Percentiles rank a stretch among this genome's conserved stretches.
phyloP scores from a whole-genome alignment of 2,329 filamentous ascomycete species.

The Neospermospora avenae region DNA sequence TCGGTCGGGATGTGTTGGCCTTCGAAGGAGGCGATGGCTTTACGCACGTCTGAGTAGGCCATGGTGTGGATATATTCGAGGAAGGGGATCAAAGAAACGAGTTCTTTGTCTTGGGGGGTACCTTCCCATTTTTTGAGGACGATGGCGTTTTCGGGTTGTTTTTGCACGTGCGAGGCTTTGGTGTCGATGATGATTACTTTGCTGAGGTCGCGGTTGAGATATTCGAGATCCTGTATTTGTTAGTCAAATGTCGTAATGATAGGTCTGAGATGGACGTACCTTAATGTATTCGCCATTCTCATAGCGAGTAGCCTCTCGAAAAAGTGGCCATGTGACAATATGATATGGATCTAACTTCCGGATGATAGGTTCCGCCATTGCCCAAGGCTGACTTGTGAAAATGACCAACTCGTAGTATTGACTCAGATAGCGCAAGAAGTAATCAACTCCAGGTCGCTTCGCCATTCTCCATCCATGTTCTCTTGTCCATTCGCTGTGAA shows the following conservation, averaged over 20 bases:
- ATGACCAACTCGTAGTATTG: conserved; percentile 98
- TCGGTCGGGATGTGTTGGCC: conserved; percentile 86
- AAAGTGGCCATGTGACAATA: conserved; percentile 93
- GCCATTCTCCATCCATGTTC: conserved; percentile 95
- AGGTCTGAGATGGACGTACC: conserved; percentile 47
- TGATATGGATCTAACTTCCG: conserved; percentile 93
- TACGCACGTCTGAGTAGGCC: conserved; percentile 83
- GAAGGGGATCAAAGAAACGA: conserved; percentile 90
- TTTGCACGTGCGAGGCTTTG: conserved; percentile 73
- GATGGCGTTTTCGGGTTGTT: conserved; percentile 96
- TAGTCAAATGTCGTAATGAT: conserved; percentile 17
- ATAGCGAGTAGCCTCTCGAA: conserved; percentile 94
- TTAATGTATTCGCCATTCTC: conserved; percentile 96
- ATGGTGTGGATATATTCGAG: conserved; percentile 96
- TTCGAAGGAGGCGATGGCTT: conserved; percentile 82
- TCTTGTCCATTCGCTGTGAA: conserved; percentile 91
- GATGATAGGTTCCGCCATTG: conserved; percentile 81
- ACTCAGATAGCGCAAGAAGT: conserved; percentile 93
- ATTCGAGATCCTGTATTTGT: conserved; percentile 76
- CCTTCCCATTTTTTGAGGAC: conserved; percentile 88
- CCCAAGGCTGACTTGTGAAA: conserved; percentile 85
- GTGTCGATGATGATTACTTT: conserved; percentile 96
- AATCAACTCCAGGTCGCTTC: conserved; percentile 92
- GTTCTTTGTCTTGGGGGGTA: conserved; percentile 75
- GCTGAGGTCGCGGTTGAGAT: conserved; percentile 91